These are phyloP conservation scores for Saccharum hybrid DNA, from an alignment of 202 grass and related monocot species.

Conservation along the genomic window DNA sequence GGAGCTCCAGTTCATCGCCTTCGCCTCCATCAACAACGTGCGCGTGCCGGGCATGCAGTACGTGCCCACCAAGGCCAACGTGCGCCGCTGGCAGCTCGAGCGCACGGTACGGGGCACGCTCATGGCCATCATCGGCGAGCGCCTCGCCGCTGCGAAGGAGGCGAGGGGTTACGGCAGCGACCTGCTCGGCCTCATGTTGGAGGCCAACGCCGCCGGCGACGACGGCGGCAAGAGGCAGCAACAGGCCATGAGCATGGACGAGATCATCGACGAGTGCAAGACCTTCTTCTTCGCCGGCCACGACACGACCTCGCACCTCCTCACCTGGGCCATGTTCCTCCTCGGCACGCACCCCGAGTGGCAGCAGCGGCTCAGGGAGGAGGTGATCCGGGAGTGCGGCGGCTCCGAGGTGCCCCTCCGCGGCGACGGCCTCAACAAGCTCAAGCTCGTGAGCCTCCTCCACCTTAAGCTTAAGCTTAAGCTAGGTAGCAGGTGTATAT, in stretches of 20 bases:
- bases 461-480: neutral
- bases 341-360: constrained; percentile 60
- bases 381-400: constrained; percentile 57
- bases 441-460: constrained; percentile 46
- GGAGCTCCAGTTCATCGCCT: no score
- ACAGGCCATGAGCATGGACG: constrained; percentile 51
- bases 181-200: constrained; percentile 62
- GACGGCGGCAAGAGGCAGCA: neutral
- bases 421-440: constrained; percentile 55
- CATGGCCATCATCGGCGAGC: constrained; percentile 44
- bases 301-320: constrained; percentile 60
- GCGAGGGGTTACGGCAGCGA: constrained; percentile 46
- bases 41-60: constrained; percentile 8
- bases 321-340: constrained; percentile 66
- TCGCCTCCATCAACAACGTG: no score
- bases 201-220: constrained; percentile 28
- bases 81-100: constrained; percentile 49
- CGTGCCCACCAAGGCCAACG: constrained; percentile 49
- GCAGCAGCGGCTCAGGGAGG: constrained; percentile 57
- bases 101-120: constrained; percentile 46
- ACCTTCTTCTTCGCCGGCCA: constrained; percentile 76
- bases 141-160: constrained; percentile 28
- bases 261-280: constrained; percentile 78
- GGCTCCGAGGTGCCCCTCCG: neutral
- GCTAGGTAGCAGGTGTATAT: neutral